Percentiles rank a stretch among this genome's conserved stretches.
These are phyloP conservation scores for Metschnikowia colocasiae DNA, from an alignment of 805 yeast species.

Conservation along the genomic window DNA sequence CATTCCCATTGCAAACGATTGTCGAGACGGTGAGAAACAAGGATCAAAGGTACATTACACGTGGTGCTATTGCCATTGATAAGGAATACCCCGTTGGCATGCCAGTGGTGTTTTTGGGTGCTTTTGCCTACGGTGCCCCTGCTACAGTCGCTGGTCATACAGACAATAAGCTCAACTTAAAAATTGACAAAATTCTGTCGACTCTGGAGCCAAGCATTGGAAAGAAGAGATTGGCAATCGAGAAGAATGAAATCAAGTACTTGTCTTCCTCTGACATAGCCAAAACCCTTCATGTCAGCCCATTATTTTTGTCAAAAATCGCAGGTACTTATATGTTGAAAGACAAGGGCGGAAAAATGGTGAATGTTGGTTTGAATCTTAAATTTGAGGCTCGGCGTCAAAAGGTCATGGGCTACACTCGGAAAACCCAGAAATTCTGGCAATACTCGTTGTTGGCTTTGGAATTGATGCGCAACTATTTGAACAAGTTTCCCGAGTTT, in stretches of 20 bases:
- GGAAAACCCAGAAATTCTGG: constrained; percentile 65
- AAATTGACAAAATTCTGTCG: constrained; percentile 35
- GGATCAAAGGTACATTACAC: constrained; percentile 71
- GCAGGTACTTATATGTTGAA: constrained; percentile 69
- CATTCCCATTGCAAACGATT: constrained; percentile 74
- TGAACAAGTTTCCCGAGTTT: constrained; percentile 56
- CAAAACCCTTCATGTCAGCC: constrained; percentile 51
- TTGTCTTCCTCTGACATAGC: constrained; percentile 64
- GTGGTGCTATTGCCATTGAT: constrained; percentile 70
- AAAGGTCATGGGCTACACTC: constrained; percentile 86
- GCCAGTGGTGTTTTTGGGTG: constrained; percentile 76
- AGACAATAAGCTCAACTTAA: constrained; percentile 47
- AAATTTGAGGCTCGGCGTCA: constrained; percentile 75
- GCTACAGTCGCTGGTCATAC: constrained; percentile 63
- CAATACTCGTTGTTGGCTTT: constrained; percentile 76
- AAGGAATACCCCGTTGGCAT: constrained; percentile 77
- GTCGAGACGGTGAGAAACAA: constrained; percentile 70
- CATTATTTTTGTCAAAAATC: constrained; percentile 68
- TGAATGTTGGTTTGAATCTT: constrained; percentile 77
- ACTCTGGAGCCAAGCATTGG: constrained; percentile 66
- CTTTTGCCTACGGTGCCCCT: constrained; percentile 81
- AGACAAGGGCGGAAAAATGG: constrained; percentile 41
- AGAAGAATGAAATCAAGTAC: constrained; percentile 53
- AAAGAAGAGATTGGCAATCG: constrained; percentile 52
- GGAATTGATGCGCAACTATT: constrained; percentile 59